Base-by-base conservation (phyloP, 441 rosid species). In the Lepidium campestre region DNA sequence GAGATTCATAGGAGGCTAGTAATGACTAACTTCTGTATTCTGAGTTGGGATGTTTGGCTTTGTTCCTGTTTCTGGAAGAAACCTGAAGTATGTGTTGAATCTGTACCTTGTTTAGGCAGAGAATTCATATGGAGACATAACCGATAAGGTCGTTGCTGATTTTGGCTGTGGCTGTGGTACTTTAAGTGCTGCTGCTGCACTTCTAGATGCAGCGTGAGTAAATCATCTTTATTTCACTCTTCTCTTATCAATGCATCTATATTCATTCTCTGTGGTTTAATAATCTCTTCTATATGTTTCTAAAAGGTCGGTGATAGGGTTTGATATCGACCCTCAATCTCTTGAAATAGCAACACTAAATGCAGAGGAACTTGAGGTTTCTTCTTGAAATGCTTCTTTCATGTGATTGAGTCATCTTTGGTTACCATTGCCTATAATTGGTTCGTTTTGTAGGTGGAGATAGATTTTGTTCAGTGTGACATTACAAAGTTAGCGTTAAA, bases 131-230 rank as follows among this genome's bases (percentile, higher is more conserved):
- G 97, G 85, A 50, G 99, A 89, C 70, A 83, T 91, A 67, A 70
- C 73, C 64, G 69, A 65, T 68, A 89, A 86, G 78, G 82, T 93
- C 1, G 96, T 89, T 36, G 98, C 90, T 0, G 98, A 93, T 89
- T 93, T 93, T 64, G 98, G 98, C 2, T 93, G 97, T 39, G 97
- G 98, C 0, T 93, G 98, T 67, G 98, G 95, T 68, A 89, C 97
- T 19, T 70, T 93, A 68, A 82, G 91, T 77, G 81, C 78, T 75
- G 97, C 97, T 15, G 93, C 98, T 75, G 79, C 88, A 65, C 90
- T 93, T 60, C 68, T 93, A 73, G 96, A 86, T 66, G 97, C 98
- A 46, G 86, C 83, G 96, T 90, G 70, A 82, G 94, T 80, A n/a
- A 20, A 2, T 19, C 39, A 17, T 65, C 22, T 39, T 59, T 23